A percentile compares a stretch with the other conserved stretches of the same genome.
Evolutionary conservation across 2,329 filamentous ascomycete genomes (phyloP).

Genomic region (Sporothrix humicola): DNA sequence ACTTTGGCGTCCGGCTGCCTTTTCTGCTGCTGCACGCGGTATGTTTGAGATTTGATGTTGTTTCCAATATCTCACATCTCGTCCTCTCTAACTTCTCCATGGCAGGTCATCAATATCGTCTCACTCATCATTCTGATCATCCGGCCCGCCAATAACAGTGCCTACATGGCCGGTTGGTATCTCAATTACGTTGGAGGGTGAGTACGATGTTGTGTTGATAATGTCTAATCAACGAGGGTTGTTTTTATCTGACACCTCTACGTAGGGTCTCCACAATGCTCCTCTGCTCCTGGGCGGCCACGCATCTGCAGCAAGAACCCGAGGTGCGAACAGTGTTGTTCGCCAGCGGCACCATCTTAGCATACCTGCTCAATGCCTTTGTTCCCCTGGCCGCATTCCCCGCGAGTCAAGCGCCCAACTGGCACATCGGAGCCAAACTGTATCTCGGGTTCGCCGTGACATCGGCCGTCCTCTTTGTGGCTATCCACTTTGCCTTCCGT

Average conservation of each 20-base stretch:
- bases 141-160: slow-evolving; percentile 15
- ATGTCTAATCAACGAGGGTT: too few relatives aligned
- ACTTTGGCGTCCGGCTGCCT: slow-evolving; percentile 22
- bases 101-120: slow-evolving; percentile 27
- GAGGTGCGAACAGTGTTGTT: slow-evolving; percentile 33
- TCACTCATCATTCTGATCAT: slow-evolving; percentile 31
- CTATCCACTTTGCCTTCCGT: slow-evolving; percentile 27
- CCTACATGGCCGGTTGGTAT: slow-evolving; percentile 34
- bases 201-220: background rate
- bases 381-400: slow-evolving; percentile 31
- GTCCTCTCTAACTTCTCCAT: background rate
- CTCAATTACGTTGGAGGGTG: slow-evolving; percentile 34
- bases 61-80: background rate
- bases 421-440: slow-evolving; percentile 32
- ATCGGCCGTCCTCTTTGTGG: slow-evolving; percentile 15
- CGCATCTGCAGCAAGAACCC: slow-evolving; percentile 26
- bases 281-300: slow-evolving; percentile 31
- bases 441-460: slow-evolving; percentile 30
- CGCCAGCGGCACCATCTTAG: slow-evolving; percentile 31
- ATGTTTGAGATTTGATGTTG: background rate
- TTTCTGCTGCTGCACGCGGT: slow-evolving; percentile 32
- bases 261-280: slow-evolving; percentile 31
- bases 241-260: background rate
- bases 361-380: slow-evolving; percentile 30
- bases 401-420: slow-evolving; percentile 29